phyloP scores from a whole-genome alignment of 2,329 filamentous ascomycete genomes.

The Diaporthe sp. region DNA sequence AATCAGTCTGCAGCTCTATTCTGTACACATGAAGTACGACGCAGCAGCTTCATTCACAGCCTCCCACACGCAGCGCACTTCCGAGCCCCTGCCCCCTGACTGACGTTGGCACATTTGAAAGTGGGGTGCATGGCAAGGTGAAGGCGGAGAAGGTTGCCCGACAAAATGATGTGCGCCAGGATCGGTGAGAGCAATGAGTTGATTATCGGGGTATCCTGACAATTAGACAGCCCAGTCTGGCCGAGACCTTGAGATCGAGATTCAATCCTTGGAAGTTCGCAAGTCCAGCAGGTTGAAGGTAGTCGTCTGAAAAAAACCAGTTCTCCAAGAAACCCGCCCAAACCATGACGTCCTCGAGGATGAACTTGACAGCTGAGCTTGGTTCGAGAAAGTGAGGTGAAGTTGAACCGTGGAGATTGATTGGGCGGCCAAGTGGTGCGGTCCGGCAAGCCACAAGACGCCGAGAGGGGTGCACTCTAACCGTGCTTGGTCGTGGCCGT shows the following conservation, averaged over 20 bases:
- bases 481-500: neutral
- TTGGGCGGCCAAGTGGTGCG: constrained; percentile 23
- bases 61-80: neutral
- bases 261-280: neutral
- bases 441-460: constrained; percentile 21
- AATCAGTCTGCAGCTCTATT: neutral
- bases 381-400: constrained; percentile 13
- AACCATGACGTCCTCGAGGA: constrained; percentile 30
- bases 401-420: constrained; percentile 2
- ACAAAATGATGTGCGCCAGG: constrained; percentile 22
- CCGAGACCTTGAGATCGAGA: constrained; percentile 23
- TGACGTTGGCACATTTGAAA: constrained; percentile 11
- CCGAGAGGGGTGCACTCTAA: constrained; percentile 22
- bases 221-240: constrained; percentile 1
- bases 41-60: neutral
- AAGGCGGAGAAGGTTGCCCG: constrained; percentile 4
- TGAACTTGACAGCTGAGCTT: constrained; percentile 26
- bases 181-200: constrained; percentile 20
- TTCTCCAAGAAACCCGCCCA: neutral
- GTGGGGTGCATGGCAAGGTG: neutral
- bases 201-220: constrained; percentile 16
- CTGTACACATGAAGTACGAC: neutral
- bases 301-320: constrained; percentile 24
- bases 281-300: neutral
- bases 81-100: constrained; percentile 6